phyloP scores from a whole-genome alignment of 164 flowering plant genomes.

The Litsea cubeba region DNA sequence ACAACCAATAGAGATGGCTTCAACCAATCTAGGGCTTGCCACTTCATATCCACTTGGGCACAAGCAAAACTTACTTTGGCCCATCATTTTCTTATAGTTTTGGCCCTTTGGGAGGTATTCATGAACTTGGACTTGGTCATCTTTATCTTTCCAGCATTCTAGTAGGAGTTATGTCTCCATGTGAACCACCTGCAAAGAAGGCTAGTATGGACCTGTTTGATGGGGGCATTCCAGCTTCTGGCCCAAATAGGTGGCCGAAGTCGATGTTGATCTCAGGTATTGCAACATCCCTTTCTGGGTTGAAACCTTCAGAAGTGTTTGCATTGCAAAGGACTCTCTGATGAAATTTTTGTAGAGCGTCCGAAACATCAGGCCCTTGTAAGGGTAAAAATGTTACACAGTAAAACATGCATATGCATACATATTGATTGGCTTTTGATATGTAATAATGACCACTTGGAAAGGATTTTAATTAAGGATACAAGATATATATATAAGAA shows the following conservation, averaged over 20 bases:
- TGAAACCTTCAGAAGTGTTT: slow-evolving; percentile 22
- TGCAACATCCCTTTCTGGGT: slow-evolving; percentile 16
- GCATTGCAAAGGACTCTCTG: slow-evolving; percentile 30
- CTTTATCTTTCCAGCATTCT: slow-evolving; percentile 2
- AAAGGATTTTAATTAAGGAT: background rate
- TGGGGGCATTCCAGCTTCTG: background rate
- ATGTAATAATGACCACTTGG: too few relatives aligned
- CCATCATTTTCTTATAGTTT: background rate
- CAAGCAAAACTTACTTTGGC: slow-evolving; percentile 6
- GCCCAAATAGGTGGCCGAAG: too few relatives aligned
- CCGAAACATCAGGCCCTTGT: slow-evolving; percentile 18
- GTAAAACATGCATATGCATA: background rate
- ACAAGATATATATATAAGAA: too few relatives aligned
- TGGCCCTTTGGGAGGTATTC: slow-evolving; percentile 5
- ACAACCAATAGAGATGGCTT: slow-evolving; percentile 4
- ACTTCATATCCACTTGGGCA: slow-evolving; percentile 14
- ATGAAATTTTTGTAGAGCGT: slow-evolving; percentile 30
- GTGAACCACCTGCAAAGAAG: slow-evolving; percentile 3
- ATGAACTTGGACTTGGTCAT: background rate
- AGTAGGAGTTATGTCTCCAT: background rate
- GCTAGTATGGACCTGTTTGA: slow-evolving; percentile 1
- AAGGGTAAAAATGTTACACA: background rate
- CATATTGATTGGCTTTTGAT: background rate
- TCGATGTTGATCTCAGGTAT: slow-evolving; percentile 18
- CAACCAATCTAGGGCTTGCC: slow-evolving; percentile 8